Percentiles rank a stretch among this genome's conserved stretches.
Conservation (phyloP, 306 rosid genomes). For the Gynostemma pentaphyllum region DNA sequence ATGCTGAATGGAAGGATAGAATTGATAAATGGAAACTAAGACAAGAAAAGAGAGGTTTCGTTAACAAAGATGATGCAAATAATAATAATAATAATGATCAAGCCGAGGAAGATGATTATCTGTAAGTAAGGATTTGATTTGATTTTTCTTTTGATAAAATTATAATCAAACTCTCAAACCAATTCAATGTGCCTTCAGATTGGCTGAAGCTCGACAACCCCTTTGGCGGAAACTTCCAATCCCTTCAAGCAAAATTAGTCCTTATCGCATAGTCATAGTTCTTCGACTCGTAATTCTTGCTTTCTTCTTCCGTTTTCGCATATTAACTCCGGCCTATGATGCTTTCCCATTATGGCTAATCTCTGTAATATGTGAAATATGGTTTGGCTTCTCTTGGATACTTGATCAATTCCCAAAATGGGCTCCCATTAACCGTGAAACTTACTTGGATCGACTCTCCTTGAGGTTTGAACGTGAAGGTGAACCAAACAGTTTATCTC, state of each 20-base stretch:
- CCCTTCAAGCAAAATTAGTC: conserved; percentile 68
- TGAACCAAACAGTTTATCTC: conserved; percentile 39
- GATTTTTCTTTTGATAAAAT: too few species aligned
- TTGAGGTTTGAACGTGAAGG: conserved; percentile 62
- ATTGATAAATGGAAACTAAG: conserved; percentile 98
- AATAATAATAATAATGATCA: conserved; percentile 64
- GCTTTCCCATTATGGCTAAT: conserved; percentile 73
- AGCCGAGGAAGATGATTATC: conserved; percentile 49
- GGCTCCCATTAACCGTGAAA: conserved; percentile 72
- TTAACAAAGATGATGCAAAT: conserved; percentile 40
- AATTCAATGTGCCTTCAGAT: conserved; percentile 24
- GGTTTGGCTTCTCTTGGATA: conserved; percentile 87
- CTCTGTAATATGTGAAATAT: conserved; percentile 77
- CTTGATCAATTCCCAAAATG: conserved; percentile 90
- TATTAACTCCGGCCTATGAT: conserved; percentile 65
- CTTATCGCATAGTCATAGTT: conserved; percentile 84
- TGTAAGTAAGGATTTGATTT: conserved; percentile 25
- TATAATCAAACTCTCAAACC: neutral
- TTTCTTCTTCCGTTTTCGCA: conserved; percentile 73
- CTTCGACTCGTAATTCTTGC: conserved; percentile 51
- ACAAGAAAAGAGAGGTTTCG: conserved; percentile 64
- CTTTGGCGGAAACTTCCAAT: conserved; percentile 75
- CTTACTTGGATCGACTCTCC: conserved; percentile 76
- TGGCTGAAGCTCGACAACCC: conserved; percentile 79
- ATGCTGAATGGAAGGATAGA: conserved; percentile 55